phyloP scores from a whole-genome alignment of 202 grass and related monocot genomes.

The Thinopyrum obtusiflorum region DNA sequence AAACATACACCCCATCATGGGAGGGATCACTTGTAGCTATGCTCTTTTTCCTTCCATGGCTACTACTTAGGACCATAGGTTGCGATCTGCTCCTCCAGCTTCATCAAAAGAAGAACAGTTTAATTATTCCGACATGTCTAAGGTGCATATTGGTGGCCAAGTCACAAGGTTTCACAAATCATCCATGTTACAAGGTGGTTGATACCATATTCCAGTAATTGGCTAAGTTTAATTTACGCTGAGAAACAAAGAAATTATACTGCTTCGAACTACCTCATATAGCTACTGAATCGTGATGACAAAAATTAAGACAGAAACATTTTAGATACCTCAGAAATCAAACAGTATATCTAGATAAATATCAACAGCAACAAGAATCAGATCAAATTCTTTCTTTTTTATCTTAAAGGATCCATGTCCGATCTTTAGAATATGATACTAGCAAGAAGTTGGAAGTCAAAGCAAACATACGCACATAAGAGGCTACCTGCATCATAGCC shows the following conservation, averaged over 20 bases:
- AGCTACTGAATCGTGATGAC: not conserved
- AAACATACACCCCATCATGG: conserved; percentile 31
- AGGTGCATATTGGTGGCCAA: not conserved
- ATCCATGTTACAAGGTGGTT: not conserved
- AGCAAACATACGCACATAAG: not conserved
- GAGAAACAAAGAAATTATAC: not conserved
- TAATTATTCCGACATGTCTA: not conserved
- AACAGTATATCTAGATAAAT: not conserved
- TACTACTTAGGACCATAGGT: conserved; percentile 43
- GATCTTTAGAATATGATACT: not conserved
- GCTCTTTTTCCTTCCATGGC: not conserved
- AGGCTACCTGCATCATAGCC: conserved; percentile 68
- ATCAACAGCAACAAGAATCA: not conserved
- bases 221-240: not conserved
- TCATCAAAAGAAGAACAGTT: conserved; percentile 34
- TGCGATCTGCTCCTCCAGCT: conserved; percentile 82
- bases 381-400: not conserved
- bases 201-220: not conserved
- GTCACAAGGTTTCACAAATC: not conserved
- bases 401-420: not conserved
- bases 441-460: not conserved
- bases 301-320: not conserved
- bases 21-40: conserved; percentile 36
- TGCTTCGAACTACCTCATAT: not conserved
- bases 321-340: not conserved